Evolutionary conservation across 2,329 filamentous ascomycete genomes (phyloP).

Genomic region (Penicillium janthinellum): DNA sequence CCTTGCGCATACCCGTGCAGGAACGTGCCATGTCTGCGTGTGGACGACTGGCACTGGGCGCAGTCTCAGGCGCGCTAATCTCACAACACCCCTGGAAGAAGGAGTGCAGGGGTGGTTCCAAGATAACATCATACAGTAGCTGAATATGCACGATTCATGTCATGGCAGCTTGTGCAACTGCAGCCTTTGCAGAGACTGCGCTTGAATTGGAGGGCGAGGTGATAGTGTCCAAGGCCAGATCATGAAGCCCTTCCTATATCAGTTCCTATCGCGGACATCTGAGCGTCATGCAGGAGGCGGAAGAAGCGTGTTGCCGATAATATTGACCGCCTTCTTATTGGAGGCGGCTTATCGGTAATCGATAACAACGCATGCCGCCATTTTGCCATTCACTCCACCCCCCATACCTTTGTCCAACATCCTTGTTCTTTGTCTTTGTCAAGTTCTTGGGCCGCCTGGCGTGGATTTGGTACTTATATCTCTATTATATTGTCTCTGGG

Average conservation of each 20-base stretch:
- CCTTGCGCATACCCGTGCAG: constrained; percentile 17
- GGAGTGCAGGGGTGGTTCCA: constrained; percentile 33
- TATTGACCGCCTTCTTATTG: constrained; percentile 15
- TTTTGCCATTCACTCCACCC: neutral
- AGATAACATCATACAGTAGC: constrained; percentile 25
- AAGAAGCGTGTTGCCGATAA: constrained; percentile 8
- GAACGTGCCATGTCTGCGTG: constrained; percentile 16
- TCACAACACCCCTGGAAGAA: constrained; percentile 34
- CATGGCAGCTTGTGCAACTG: constrained; percentile 23
- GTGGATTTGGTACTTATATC: neutral
- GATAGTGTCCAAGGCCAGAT: neutral
- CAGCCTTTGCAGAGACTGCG: constrained; percentile 23
- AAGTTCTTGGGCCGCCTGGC: neutral
- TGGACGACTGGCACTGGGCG: constrained; percentile 23
- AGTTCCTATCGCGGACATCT: constrained; percentile 26
- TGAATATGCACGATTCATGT: constrained; percentile 14
- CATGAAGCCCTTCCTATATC: constrained; percentile 20
- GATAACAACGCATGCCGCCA: constrained; percentile 1
- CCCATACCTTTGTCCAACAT: neutral
- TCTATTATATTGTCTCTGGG: neutral
- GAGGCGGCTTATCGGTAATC: constrained; percentile 10
- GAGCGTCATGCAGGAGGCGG: constrained; percentile 24
- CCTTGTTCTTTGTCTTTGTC: neutral
- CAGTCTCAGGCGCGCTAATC: constrained; percentile 28
- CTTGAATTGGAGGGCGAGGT: neutral